Conservation (phyloP, 129 eudicot genomes). For the Smallanthus sonchifolius region DNA sequence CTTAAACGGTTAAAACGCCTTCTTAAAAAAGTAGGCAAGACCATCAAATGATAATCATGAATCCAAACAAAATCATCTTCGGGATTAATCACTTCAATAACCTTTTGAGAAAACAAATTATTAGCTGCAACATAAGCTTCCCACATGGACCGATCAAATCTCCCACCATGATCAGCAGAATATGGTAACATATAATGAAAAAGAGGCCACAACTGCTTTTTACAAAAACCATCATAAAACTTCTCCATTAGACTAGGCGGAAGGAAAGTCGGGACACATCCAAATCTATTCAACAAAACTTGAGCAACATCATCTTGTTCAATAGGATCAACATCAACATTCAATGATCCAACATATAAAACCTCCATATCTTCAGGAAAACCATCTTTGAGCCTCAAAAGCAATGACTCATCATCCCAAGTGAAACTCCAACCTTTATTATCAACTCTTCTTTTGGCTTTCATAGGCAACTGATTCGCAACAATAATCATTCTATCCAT, state of each 20-base stretch:
- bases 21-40: conserved; percentile 61
- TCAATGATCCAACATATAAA: conserved; percentile 56
- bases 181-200: conserved; percentile 72
- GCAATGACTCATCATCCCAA: conserved; percentile 65
- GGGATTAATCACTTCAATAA: conserved; percentile 71
- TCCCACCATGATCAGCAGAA: conserved; percentile 60
- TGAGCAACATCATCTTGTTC: conserved; percentile 69
- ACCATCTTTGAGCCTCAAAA: conserved; percentile 61
- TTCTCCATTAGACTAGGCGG: conserved; percentile 50
- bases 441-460: conserved; percentile 44
- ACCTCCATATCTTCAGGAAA: conserved; percentile 68
- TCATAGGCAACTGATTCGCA: conserved; percentile 72
- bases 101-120: conserved; percentile 54
- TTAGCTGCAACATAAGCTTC: conserved; percentile 68
- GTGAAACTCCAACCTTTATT: conserved; percentile 58
- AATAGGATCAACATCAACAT: conserved; percentile 56
- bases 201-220: conserved; percentile 71
- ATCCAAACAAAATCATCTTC: conserved; percentile 80
- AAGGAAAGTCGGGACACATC: conserved; percentile 61
- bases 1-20: conserved; percentile 61
- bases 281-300: conserved; percentile 46
- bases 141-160: conserved; percentile 63
- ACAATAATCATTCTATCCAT: conserved; percentile 59
- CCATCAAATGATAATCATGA: conserved; percentile 81
- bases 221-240: conserved; percentile 67